Conservation (phyloP, 139 green algal genomes). For the Astrephomene gubernaculifera region DNA sequence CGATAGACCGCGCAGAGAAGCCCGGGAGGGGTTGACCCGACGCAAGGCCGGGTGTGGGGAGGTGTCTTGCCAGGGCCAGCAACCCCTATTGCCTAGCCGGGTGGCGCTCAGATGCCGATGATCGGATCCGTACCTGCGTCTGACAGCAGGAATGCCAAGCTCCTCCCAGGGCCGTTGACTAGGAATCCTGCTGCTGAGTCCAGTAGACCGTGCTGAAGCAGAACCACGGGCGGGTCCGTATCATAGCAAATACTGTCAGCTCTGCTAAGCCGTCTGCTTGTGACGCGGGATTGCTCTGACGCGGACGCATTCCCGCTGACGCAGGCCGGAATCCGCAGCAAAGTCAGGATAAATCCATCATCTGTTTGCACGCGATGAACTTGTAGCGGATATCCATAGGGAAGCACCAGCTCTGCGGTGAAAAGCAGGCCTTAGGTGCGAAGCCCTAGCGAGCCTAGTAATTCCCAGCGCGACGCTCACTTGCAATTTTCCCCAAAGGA, state of each 20-base stretch:
- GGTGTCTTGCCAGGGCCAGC: too few species aligned
- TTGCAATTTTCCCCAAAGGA: conserved; percentile 8
- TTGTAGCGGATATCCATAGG: conserved; percentile 71
- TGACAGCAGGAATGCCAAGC: conserved; percentile 80
- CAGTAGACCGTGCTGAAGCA: conserved; percentile 87
- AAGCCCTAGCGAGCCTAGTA: too few species aligned
- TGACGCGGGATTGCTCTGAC: background rate
- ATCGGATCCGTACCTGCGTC: conserved; percentile 70
- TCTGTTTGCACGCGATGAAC: conserved; percentile 64
- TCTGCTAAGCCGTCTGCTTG: background rate
- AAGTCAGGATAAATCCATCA: conserved; percentile 71
- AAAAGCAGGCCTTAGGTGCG: background rate
- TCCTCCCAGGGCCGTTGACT: conserved; percentile 69
- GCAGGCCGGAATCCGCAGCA: conserved; percentile 75
- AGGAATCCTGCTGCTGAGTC: conserved; percentile 81
- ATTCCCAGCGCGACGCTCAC: background rate
- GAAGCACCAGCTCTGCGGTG: conserved; percentile 53
- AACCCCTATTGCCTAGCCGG: too few species aligned
- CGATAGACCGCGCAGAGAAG: too few species aligned
- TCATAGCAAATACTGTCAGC: background rate
- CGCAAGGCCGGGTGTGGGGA: too few species aligned
- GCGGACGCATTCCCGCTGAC: background rate
- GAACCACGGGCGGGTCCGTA: conserved; percentile 62
- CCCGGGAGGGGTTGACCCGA: too few species aligned
- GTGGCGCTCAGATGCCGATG: too few species aligned